These are phyloP conservation scores for Schwanniomyces polymorphus DNA, from an alignment of 805 yeast species.

Conservation along the genomic window DNA sequence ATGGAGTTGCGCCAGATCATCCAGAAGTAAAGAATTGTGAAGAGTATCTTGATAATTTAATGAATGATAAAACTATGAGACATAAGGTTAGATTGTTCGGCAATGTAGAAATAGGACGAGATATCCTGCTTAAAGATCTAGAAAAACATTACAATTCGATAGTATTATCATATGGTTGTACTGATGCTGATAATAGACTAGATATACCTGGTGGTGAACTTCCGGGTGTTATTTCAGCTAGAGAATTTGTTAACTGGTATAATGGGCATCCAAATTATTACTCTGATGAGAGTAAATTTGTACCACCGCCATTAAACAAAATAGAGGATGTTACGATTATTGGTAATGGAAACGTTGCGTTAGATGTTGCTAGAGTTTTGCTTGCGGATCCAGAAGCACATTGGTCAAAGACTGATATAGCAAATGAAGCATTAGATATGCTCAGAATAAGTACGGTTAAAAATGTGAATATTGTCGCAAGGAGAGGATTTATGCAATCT, in stretches of 20 bases:
- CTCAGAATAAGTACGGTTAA: slow-evolving; percentile 56
- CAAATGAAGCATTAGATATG: slow-evolving; percentile 55
- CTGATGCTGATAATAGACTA: slow-evolving; percentile 52
- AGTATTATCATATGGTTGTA: slow-evolving; percentile 81
- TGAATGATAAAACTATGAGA: slow-evolving; percentile 13
- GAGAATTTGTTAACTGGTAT: slow-evolving; percentile 94
- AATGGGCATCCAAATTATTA: slow-evolving; percentile 76
- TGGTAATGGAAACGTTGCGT: slow-evolving; percentile 97
- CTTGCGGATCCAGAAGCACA: slow-evolving; percentile 54
- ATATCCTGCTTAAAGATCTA: slow-evolving; percentile 52
- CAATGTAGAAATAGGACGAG: slow-evolving; percentile 66
- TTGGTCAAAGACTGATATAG: slow-evolving; percentile 74
- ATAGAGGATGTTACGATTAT: slow-evolving; percentile 71
- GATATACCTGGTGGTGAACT: slow-evolving; percentile 60
- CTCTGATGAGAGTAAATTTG: slow-evolving; percentile 27
- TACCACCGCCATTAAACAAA: slow-evolving; percentile 56
- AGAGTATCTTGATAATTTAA: slow-evolving; percentile 63
- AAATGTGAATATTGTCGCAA: slow-evolving; percentile 71
- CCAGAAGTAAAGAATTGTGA: slow-evolving; percentile 90
- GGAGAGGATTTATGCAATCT: slow-evolving; percentile 82
- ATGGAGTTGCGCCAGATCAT: slow-evolving; percentile 99
- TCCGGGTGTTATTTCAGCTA: slow-evolving; percentile 74
- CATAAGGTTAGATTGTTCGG: slow-evolving; percentile 57
- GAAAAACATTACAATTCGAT: slow-evolving; percentile 65
- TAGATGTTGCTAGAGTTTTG: slow-evolving; percentile 83